Evolutionary conservation across 2,329 filamentous ascomycete species (phyloP), one percentile per base, ranked within the genome.

Genomic region (Fusarium sarcochroum): DNA sequence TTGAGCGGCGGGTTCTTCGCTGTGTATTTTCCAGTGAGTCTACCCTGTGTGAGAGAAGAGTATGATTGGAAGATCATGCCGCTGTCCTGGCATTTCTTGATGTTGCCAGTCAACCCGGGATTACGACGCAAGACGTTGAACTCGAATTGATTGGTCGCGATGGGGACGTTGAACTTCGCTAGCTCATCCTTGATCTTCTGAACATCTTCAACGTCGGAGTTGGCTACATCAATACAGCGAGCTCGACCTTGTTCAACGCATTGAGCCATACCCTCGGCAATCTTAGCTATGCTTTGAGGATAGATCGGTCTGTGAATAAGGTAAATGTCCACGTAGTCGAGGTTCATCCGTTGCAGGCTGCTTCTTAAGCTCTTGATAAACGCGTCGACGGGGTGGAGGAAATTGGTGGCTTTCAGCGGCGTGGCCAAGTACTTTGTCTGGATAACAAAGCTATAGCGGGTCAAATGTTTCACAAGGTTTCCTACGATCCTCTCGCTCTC

Each of bases 51-150:
- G 2, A 65, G 58, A 0, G 62, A 63, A 1, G 62, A 65, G 17
- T 53, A 65, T 2, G 59, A 65, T 25, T 65, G 62, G 7, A 65
- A 65, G 7, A 65, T 53, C 41, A 65, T 63, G 25, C 40, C 59
- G 21, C 27, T 52, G 3, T 48, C 30, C 7, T 55, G 38, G 11
- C 59, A 65, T 7, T 40, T 52, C 17, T 51, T 38, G 4, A 65
- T 63, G 3, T 65, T 64, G 0, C 59, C 62, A 0, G 41, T 52
- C 0, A 65, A 38, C 0, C 63, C 62, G 2, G 62, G 47, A 10
- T 63, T 58, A 0, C 62, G 58, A 1, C 62, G 58, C 2, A 65
- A 15, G 8, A 65, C 35, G 11, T 23, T 65, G 14, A 63, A 65
- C 15, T 63, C 62, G 52, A 58, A 65, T 32, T 65, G 62, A 3